These are phyloP conservation scores for Mortierella antarctica DNA, from an alignment of 192 early-diverging fungal genomes.

Conservation along the genomic window DNA sequence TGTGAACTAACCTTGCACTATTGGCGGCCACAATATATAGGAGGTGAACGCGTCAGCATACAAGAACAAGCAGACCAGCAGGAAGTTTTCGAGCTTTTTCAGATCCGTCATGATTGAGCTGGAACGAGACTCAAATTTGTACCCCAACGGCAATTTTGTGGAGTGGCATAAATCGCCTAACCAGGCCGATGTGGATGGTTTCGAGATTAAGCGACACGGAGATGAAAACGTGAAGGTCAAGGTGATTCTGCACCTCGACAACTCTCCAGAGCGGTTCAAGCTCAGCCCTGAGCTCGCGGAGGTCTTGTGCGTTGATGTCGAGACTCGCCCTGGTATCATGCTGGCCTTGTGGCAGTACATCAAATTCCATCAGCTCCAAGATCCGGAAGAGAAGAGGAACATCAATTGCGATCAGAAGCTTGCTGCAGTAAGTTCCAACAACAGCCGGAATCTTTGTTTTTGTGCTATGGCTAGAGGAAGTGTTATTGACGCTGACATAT, in stretches of 20 bases:
- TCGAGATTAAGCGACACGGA: conserved; percentile 94
- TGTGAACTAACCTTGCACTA: not conserved
- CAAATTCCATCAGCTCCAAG: conserved; percentile 93
- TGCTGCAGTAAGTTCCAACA: conserved; percentile 60
- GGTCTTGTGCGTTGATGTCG: conserved; percentile 81
- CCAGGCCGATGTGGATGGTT: conserved; percentile 77
- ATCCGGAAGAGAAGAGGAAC: conserved; percentile 86
- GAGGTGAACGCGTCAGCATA: conserved; percentile 56
- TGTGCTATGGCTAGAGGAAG: no score
- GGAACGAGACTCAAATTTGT: conserved; percentile 80
- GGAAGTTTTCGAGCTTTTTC: conserved; percentile 91
- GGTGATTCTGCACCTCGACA: conserved; percentile 84
- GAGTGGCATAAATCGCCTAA: conserved; percentile 73
- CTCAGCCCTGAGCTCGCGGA: conserved; percentile 77
- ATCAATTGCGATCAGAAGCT: conserved; percentile 88
- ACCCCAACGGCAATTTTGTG: conserved; percentile 82
- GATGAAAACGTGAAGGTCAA: conserved; percentile 84
- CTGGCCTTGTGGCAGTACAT: conserved; percentile 97
- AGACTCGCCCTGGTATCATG: conserved; percentile 79
- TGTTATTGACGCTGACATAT: no score
- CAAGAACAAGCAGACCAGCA: conserved; percentile 68
- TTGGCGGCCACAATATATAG: conserved; percentile 5
- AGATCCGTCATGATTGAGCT: conserved; percentile 87
- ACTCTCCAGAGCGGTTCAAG: conserved; percentile 84
- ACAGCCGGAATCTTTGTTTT: not conserved